phyloP scores from a whole-genome alignment of 2,329 filamentous ascomycete species.

The Hymenoscyphus repandus region DNA sequence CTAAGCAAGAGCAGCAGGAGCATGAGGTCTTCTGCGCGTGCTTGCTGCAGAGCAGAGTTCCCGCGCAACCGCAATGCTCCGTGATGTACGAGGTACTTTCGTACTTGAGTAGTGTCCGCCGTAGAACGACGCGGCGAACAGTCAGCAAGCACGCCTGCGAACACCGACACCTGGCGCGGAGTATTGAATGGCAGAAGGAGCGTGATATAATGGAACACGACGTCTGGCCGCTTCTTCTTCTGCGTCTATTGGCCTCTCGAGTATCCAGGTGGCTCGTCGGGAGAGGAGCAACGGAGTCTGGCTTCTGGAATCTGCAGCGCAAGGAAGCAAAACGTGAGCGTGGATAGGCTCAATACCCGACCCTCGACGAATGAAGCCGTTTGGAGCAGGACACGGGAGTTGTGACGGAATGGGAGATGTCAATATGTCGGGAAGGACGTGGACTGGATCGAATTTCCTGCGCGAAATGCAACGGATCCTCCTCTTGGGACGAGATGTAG shows the following conservation, averaged over 20 bases:
- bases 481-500: background rate
- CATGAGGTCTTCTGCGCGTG: background rate
- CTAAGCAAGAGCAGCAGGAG: too few species aligned
- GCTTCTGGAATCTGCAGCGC: constrained; percentile 5
- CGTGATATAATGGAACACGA: too few species aligned
- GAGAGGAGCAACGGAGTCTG: background rate
- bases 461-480: background rate
- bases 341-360: constrained; percentile 1
- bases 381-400: background rate
- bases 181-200: too few species aligned
- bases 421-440: too few species aligned
- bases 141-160: too few species aligned
- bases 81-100: too few species aligned
- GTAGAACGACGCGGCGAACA: background rate
- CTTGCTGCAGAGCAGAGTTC: background rate
- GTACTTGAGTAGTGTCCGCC: background rate
- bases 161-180: too few species aligned
- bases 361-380: background rate
- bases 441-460: too few species aligned
- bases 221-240: too few species aligned
- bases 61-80: background rate
- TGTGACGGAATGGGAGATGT: background rate
- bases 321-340: background rate
- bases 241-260: background rate
- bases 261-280: background rate